Evolutionary conservation across 2,329 filamentous ascomycete species (phyloP), one percentile per base, ranked within the genome.

Genomic region (Trichophyton schoenleinii): DNA sequence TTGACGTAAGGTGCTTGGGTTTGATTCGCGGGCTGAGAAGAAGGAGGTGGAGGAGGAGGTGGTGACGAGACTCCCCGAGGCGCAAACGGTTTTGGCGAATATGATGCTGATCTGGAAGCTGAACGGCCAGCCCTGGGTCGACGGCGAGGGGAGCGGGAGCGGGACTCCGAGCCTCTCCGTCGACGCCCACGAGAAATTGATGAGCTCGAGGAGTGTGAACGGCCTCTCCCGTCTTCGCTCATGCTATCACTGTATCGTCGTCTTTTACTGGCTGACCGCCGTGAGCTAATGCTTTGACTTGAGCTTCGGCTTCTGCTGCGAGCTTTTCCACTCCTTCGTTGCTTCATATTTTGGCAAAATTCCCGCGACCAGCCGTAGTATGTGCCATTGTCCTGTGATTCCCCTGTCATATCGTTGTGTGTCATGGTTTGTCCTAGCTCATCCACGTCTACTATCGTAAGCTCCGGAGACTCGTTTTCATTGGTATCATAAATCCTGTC

Each of bases 281-380:
- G 65, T 38, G 63, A 64, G 70, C 68, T 83, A 76, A 2, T 78
- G 77, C 60, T 80, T 75, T 66, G 77, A 64, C 63, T 81, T 72
- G 63, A 75, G 69, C 67, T 80, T 74, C 60, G 76, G 71, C 64
- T 75, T 72, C 67, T 57, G 70, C 74, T 69, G 25, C 61, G 63
- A 31, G 63, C 66, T 36, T 68, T 63, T n/a, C 65, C 67, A 25
- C 66, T 63, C 7, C 66, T 70, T 57, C 72, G 67, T 63, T 70
- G 74, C 73, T 87, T 89, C 87, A 94, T 94, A 69, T 87, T 88
- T 66, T 89, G 80, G 70, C 89, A 95, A 67, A 95, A 94, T 0
- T 78, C 78, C 44, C 83, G 81, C 3, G 89, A 92, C 91, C 91
- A 95, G 63, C 90, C 91, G 70, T 95, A 95, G 71, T 95, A 95